Evolutionary conservation across 805 yeast genomes (phyloP), one percentile per base, ranked within the genome.

Genomic region (Candida michaelii): DNA sequence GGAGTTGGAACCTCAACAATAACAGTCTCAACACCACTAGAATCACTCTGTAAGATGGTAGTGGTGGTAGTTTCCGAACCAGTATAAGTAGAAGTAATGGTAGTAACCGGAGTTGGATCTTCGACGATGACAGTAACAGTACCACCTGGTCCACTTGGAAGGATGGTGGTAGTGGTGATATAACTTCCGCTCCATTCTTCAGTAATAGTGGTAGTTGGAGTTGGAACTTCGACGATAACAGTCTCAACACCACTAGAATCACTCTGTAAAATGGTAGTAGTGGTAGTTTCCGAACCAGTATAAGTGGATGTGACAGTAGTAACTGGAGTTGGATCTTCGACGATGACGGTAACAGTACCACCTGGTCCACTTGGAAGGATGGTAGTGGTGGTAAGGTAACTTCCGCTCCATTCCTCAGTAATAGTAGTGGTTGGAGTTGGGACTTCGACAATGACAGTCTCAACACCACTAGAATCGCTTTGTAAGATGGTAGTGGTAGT

Each of bases 1-100:
- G 53, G 55, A 39, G 40, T 41, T 36, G 62, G 62, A 16, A 50
- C 54, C 13, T 45, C 46, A n/a, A 54, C 55, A 10, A 45, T 49
- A 18, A 55, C 55, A 4, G 60, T 55, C 33, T 37, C 52, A 10
- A 62, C 58, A 14, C 53, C 31, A 45, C 14, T 4, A 3, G 19
- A 3, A 15, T 16, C 38, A 25, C 30, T 35, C 19, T 10, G 36
- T 8, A 10, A 23, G 16, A 21, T 30, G 3, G 62, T 59, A 5
- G 30, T 16, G 7, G 48, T 43, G 9, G 55, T 49, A 3, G 53
- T 30, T 1, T 33, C 44, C 12, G 41, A 12, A 30, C 50, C 52
- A 10, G 46, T 39, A 19, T 48, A 46, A 25, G 47, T 47, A 12
- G 38, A 30, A 18, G 49, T 47, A 3, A 51, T 47, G 2, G 56